Evolutionary conservation across 2,329 filamentous ascomycete genomes (phyloP), one percentile per base, ranked within the genome.

Genomic region (Colletotrichum sp.): DNA sequence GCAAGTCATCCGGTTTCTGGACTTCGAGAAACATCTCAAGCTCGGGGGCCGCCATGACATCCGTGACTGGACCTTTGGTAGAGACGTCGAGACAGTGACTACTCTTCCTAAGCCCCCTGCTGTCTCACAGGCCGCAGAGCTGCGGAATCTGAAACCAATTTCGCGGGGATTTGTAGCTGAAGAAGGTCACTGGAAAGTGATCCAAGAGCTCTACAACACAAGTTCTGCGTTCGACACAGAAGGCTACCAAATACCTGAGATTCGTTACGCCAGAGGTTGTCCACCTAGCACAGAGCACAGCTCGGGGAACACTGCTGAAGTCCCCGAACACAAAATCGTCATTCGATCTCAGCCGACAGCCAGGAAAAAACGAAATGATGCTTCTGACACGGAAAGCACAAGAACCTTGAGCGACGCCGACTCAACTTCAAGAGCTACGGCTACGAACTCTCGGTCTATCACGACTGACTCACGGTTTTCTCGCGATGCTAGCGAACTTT

Each of bases 1-100:
- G 60, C 72, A 80, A 1, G 80, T 79, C n/a, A 73, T 89, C 1
- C 80, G 83, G 0, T 86, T 89, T 68, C 86, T 85, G 72, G 87
- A 90, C 71, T 81, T 84, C 4, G 79, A 84, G 24, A 74, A 78
- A 15, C 74, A 77, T 2, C 16, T 60, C 2, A 22, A 69, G 3
- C 3, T 70, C 5, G 77, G 78, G 2, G 44, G 34, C 8, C 78
- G 52, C 2, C 30, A 69, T 5, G 72, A 26, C 0, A 81, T 86
- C 4, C 74, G 80, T 1, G 85, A 87, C 26, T 83, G 80, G 80
- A 80, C 80, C 0, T 85, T 85, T 39, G 18, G 77, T 1, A 78
- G 81, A n/a, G 85, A 86, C 24, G 22, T 86, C 10, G 81, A 79
- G 18, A 81, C 75, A 5, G 75, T 79, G 1, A 80, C 79, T 1